Evolutionary conservation across 768 basidiomycete genomes (phyloP).

Genomic region (Coprinopsis marcescibilis): DNA sequence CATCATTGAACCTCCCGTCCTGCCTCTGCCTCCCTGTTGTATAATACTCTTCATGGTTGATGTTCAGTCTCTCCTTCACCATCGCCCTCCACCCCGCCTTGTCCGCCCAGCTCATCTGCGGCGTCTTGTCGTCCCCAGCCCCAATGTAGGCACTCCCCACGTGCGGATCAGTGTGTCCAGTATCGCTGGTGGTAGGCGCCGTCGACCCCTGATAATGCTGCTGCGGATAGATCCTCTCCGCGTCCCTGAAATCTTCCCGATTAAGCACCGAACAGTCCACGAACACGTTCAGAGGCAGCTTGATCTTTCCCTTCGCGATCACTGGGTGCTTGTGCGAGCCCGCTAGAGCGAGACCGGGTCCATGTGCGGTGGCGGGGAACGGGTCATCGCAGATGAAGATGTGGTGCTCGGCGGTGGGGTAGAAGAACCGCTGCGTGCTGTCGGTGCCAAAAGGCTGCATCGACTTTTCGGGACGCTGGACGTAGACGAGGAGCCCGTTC

Average conservation of each 20-base stretch:
- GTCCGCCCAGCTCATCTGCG: conserved; percentile 8
- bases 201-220: too few relatives aligned
- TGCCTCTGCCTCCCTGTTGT: neutral
- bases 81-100: conserved; percentile 7
- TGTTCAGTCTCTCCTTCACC: conserved; percentile 4
- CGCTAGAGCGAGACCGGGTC: conserved; percentile 14
- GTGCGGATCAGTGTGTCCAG: too few relatives aligned
- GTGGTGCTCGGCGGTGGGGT: conserved; percentile 12
- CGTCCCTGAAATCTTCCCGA: conserved; percentile 4
- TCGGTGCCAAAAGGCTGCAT: conserved; percentile 17
- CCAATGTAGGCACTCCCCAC: too few relatives aligned
- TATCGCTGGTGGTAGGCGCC: too few relatives aligned
- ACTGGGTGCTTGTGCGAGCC: neutral
- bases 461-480: conserved; percentile 14
- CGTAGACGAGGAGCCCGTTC: conserved; percentile 9
- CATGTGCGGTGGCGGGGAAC: conserved; percentile 12
- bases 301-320: conserved; percentile 5
- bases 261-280: neutral
- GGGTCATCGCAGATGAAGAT: conserved; percentile 17
- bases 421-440: conserved; percentile 13
- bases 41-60: neutral
- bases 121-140: conserved; percentile 1
- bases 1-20: conserved; percentile 6
- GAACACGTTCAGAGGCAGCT: conserved; percentile 6
- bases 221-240: too few relatives aligned